Base-by-base conservation (phyloP, 176 grass and related monocot species). In the Oryza nivara region DNA sequence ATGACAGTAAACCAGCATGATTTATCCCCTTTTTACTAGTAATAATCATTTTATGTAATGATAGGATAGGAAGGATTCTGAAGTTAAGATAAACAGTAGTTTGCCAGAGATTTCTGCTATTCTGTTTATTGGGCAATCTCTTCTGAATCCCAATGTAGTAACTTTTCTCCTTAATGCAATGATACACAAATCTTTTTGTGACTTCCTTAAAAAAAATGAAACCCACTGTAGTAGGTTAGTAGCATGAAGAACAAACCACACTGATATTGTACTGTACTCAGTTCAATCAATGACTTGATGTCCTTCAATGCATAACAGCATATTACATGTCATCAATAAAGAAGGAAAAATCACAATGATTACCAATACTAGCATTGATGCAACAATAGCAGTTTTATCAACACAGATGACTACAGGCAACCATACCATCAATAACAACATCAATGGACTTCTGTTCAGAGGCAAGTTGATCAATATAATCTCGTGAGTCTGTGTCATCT, bases 401-500 rank as follows among this genome's bases (percentile, higher is more conserved):
- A 82, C 3, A 67, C n/a, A 82, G n/a, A 67, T 65, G 41, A 82
- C 56, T 80, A 48, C 25, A 61, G 23, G 40, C 16, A 82, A 54
- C 14, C 79, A 90, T 93, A 98, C 96, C 96, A 85, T 89, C 56
- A 60, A 98, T 83, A 87, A 86, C 38, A 80, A 83, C 86, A 56
- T 98, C 91, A 76, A 98, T 85, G 73, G 46, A 89, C 25, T 87
- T 93, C 65, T 93, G 68, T 83, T 93, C 89, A 81, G 76, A 86
- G 67, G 74, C 48, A 76, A 89, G 79, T 38, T 86, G 83, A 48
- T 90, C 87, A 68, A 92, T 67, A 73, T 81, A 67, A 87, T 90
- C 88, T 78, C 86, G 79, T 46, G 88, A 76, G 64, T 83, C 80
- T 67, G 40, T 66, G 25, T 86, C 63, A 81, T 91, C 85, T 60